These are phyloP conservation scores for Cruciata laevipes DNA, from an alignment of 257 asterid genomes.

Conservation along the genomic window DNA sequence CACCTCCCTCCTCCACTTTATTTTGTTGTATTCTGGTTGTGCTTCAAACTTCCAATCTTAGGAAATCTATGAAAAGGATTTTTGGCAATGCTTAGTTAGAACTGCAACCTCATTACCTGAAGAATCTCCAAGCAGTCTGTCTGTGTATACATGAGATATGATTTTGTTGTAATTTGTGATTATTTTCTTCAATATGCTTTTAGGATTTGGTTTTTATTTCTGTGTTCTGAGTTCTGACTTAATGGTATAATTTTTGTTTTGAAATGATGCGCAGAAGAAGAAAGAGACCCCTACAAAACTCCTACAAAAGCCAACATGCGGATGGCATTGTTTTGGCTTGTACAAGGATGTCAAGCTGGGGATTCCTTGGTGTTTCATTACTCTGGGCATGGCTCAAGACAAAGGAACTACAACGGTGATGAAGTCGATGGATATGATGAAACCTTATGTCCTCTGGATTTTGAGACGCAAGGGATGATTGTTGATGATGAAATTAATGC, in stretches of 20 bases:
- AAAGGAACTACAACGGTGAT: constrained; percentile 77
- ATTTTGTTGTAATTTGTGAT: neutral
- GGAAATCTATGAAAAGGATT: neutral
- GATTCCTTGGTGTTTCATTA: constrained; percentile 85
- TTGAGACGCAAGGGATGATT: constrained; percentile 93
- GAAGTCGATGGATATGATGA: constrained; percentile 96
- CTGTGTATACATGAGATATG: neutral
- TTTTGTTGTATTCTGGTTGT: neutral
- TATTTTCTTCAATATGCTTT: neutral
- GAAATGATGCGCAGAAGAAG: constrained; percentile 69
- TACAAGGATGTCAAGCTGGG: constrained; percentile 92
- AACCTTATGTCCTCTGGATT: constrained; percentile 89
- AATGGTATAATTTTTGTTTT: neutral
- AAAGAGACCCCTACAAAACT: constrained; percentile 70
- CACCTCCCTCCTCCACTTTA: too few species aligned
- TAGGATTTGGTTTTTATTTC: neutral
- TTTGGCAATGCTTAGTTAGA: neutral
- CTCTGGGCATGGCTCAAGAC: constrained; percentile 95
- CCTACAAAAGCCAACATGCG: constrained; percentile 83
- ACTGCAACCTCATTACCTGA: neutral
- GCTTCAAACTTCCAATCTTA: neutral
- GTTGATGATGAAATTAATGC: constrained; percentile 93
- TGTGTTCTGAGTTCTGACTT: neutral
- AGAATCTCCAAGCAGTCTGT: neutral
- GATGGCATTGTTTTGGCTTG: constrained; percentile 87